Percentiles rank a stretch among this genome's conserved stretches.
Evolutionary conservation across 768 basidiomycete species (phyloP).

Genomic region (Boletus eberwhitei): DNA sequence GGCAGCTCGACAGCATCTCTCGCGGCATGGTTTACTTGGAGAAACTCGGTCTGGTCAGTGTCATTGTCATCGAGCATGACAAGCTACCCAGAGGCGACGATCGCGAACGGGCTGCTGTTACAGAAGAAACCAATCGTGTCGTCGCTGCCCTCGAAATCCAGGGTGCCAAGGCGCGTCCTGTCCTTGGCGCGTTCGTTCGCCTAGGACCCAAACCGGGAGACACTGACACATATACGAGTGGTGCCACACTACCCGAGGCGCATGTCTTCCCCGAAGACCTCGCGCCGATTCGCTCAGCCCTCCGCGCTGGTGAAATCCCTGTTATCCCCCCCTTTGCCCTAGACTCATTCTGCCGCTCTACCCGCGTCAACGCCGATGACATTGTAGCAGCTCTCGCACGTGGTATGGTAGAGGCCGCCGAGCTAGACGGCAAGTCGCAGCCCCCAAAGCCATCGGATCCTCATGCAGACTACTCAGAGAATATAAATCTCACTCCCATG

Average conservation of each 20-base stretch:
- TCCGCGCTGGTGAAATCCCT: slow-evolving; percentile 93
- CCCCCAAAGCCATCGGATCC: slow-evolving; percentile 30
- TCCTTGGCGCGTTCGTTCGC: slow-evolving; percentile 82
- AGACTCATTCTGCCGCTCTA: slow-evolving; percentile 84
- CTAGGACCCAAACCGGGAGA: slow-evolving; percentile 71
- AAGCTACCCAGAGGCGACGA: slow-evolving; percentile 63
- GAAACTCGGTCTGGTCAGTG: slow-evolving; percentile 91
- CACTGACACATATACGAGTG: slow-evolving; percentile 27
- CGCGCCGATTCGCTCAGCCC: slow-evolving; percentile 79
- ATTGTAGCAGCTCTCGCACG: slow-evolving; percentile 83
- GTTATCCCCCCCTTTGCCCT: slow-evolving; percentile 92
- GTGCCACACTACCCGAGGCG: slow-evolving; percentile 57
- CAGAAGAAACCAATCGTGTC: slow-evolving; percentile 83
- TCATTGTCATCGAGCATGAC: slow-evolving; percentile 93
- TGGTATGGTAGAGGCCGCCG: slow-evolving; percentile 68
- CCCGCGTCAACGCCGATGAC: slow-evolving; percentile 83
- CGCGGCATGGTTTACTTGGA: slow-evolving; percentile 93
- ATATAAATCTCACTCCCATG: slow-evolving; percentile 85
- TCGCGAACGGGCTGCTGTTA: slow-evolving; percentile 60
- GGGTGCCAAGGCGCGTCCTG: slow-evolving; percentile 83
- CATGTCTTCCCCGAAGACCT: slow-evolving; percentile 81
- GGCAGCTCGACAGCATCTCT: slow-evolving; percentile 90
- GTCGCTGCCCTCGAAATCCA: slow-evolving; percentile 79
- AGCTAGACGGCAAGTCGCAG: slow-evolving; percentile 42
- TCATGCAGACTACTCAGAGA: slow-evolving; percentile 41